Conservation (phyloP, 23 red algal genomes). For the Cyanidioschyzon merolae region DNA sequence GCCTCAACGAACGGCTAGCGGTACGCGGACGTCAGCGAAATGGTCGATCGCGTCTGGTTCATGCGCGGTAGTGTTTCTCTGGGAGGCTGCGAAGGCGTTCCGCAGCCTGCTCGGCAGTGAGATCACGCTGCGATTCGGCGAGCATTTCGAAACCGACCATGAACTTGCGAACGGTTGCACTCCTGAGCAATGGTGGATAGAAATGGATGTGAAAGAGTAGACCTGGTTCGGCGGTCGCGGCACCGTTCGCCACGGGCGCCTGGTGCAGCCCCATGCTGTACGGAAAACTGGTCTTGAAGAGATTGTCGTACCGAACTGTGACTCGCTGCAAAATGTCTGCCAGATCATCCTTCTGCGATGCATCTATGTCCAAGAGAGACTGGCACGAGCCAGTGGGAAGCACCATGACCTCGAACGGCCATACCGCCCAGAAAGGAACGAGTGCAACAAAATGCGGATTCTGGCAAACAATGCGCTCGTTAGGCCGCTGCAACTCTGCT, state of each 20-base stretch:
- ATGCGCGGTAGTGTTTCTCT: slow-evolving; percentile 17
- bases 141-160: slow-evolving; percentile 99
- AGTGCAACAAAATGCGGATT: slow-evolving; percentile 75
- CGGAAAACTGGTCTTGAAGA: slow-evolving; percentile 76
- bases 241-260: slow-evolving; percentile 39
- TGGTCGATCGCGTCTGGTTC: no score
- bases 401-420: slow-evolving; percentile 87
- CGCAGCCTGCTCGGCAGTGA: slow-evolving; percentile 92
- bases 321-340: slow-evolving; percentile 85
- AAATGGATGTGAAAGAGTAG: slow-evolving; percentile 85
- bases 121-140: slow-evolving; percentile 79
- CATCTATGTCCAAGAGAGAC: slow-evolving; percentile 40
- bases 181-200: slow-evolving; percentile 81
- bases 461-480: slow-evolving; percentile 69
- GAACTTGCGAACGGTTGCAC: slow-evolving; percentile 88
- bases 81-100: slow-evolving; percentile 43
- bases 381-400: background rate
- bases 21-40: no score
- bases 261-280: slow-evolving; percentile 95
- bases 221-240: slow-evolving; percentile 26
- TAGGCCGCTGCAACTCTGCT: slow-evolving; percentile 36
- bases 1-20: no score
- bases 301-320: slow-evolving; percentile 84
- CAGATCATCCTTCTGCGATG: slow-evolving; percentile 36
- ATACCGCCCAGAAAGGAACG: slow-evolving; percentile 93